Percentiles rank a stretch among this genome's conserved stretches.
Evolutionary conservation across 2,329 filamentous ascomycete genomes (phyloP).

Genomic region (Fusarium irregulare): DNA sequence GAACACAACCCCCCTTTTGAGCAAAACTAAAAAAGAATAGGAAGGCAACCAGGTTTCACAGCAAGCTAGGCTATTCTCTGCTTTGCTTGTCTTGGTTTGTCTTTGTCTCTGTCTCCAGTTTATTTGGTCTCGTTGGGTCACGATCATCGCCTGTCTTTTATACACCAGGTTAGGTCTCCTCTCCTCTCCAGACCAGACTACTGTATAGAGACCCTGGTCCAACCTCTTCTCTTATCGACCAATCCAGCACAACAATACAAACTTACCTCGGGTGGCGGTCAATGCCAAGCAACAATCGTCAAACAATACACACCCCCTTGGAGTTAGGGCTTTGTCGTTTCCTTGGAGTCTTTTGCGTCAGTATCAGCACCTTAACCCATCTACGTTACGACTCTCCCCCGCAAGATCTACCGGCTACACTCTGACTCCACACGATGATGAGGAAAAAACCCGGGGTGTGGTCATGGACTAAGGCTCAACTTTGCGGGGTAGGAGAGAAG

Average conservation of each 20-base stretch:
- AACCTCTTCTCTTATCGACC: slow-evolving; percentile 24
- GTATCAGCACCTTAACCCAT: slow-evolving; percentile 6
- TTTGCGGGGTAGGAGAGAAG: slow-evolving; percentile 42
- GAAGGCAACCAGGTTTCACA: slow-evolving; percentile 19
- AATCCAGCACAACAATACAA: slow-evolving; percentile 27
- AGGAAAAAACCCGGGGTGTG: slow-evolving; percentile 31
- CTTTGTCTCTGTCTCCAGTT: slow-evolving; percentile 21
- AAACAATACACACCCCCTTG: slow-evolving; percentile 7
- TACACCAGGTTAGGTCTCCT: background rate
- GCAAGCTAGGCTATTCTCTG: slow-evolving; percentile 25
- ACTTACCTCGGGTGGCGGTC: slow-evolving; percentile 45
- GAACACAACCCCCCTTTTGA: slow-evolving; percentile 23
- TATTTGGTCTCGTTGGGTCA: slow-evolving; percentile 8
- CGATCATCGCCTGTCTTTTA: slow-evolving; percentile 25
- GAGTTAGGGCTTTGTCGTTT: background rate
- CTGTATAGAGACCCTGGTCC: background rate
- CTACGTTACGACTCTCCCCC: slow-evolving; percentile 26
- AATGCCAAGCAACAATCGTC: slow-evolving; percentile 16
- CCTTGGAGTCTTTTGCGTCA: slow-evolving; percentile 2
- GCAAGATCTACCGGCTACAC: slow-evolving; percentile 41
- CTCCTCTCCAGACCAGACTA: background rate
- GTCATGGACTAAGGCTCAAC: slow-evolving; percentile 9
- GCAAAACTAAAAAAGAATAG: background rate
- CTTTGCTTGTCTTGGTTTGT: slow-evolving; percentile 15
- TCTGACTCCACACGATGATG: slow-evolving; percentile 14